These are phyloP conservation scores for Colletotrichum viniferum DNA, from an alignment of 2,329 filamentous ascomycete genomes.

Conservation along the genomic window DNA sequence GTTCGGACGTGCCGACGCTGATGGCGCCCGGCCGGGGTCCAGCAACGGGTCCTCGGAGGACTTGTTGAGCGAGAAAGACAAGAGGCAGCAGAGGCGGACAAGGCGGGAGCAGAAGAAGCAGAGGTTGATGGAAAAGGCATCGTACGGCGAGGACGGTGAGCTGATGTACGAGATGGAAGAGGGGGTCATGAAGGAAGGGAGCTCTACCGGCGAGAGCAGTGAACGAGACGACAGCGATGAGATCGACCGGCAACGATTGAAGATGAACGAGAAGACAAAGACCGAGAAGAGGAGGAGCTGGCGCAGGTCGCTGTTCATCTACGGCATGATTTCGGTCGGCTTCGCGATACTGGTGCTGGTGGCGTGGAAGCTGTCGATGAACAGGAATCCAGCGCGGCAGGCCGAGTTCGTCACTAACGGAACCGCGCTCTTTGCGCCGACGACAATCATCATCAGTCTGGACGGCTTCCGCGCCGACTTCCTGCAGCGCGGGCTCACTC, in stretches of 20 bases:
- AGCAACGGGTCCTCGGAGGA: slow-evolving; percentile 53
- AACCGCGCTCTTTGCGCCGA: slow-evolving; percentile 86
- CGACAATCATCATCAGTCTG: slow-evolving; percentile 90
- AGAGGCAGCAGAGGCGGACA: slow-evolving; percentile 51
- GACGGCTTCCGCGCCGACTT: slow-evolving; percentile 98
- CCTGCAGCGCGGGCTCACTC: slow-evolving; percentile 81
- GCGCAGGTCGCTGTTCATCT: slow-evolving; percentile 58
- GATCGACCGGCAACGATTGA: slow-evolving; percentile 57
- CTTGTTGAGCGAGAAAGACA: slow-evolving; percentile 54
- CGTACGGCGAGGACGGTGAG: slow-evolving; percentile 71
- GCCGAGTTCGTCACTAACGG: slow-evolving; percentile 71
- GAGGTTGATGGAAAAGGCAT: slow-evolving; percentile 55
- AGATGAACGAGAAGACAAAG: slow-evolving; percentile 52
- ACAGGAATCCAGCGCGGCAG: slow-evolving; percentile 38
- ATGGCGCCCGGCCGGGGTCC: slow-evolving; percentile 25
- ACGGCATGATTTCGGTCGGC: slow-evolving; percentile 54
- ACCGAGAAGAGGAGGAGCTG: slow-evolving; percentile 55
- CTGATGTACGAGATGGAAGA: slow-evolving; percentile 93
- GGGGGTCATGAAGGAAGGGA: slow-evolving; percentile 72
- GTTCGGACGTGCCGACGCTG: slow-evolving; percentile 40
- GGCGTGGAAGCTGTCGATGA: slow-evolving; percentile 63
- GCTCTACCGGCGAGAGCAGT: slow-evolving; percentile 65
- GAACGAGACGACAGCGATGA: slow-evolving; percentile 65
- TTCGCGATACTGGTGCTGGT: slow-evolving; percentile 61
- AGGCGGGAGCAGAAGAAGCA: slow-evolving; percentile 59